Percentiles rank a stretch among this genome's conserved stretches.
Conservation (phyloP, 805 yeast species). For the Candida sakaeoensis region DNA sequence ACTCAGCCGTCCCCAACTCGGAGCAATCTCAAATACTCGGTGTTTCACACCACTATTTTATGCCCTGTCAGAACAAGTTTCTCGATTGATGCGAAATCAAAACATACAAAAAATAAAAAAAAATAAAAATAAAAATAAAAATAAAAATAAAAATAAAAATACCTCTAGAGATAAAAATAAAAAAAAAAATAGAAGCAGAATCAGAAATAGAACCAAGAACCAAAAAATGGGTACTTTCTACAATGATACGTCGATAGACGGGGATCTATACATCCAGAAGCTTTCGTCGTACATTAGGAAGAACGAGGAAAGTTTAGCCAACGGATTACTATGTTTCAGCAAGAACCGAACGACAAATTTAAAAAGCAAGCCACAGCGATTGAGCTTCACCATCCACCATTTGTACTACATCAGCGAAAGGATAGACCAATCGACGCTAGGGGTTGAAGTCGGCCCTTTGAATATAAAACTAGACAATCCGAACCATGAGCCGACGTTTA, state of each 20-base stretch:
- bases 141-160: too few relatives aligned
- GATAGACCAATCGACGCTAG: conserved; percentile 46
- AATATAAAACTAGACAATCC: conserved; percentile 57
- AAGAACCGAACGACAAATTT: conserved; percentile 24
- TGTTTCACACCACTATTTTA: too few relatives aligned
- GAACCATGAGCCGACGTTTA: conserved; percentile 49
- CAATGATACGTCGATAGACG: conserved; percentile 43
- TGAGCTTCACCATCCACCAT: conserved; percentile 61
- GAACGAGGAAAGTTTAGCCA: conserved; percentile 57
- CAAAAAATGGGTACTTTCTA: conserved; percentile 24
- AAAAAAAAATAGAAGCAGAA: neutral
- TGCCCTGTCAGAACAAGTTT: neutral
- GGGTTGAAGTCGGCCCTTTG: conserved; percentile 58
- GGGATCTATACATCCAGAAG: conserved; percentile 55
- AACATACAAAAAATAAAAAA: neutral
- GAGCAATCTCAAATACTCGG: too few relatives aligned
- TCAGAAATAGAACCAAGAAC: neutral
- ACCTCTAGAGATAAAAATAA: too few relatives aligned
- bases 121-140: neutral
- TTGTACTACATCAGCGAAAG: conserved; percentile 57
- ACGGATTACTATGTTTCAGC: conserved; percentile 53
- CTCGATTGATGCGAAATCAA: conserved; percentile 3
- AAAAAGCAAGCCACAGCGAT: conserved; percentile 49
- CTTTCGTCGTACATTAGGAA: conserved; percentile 50
- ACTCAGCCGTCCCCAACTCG: too few relatives aligned